These are phyloP conservation scores for Cladosporium sp. DNA, from an alignment of 2,329 filamentous ascomycete species.

Conservation along the genomic window DNA sequence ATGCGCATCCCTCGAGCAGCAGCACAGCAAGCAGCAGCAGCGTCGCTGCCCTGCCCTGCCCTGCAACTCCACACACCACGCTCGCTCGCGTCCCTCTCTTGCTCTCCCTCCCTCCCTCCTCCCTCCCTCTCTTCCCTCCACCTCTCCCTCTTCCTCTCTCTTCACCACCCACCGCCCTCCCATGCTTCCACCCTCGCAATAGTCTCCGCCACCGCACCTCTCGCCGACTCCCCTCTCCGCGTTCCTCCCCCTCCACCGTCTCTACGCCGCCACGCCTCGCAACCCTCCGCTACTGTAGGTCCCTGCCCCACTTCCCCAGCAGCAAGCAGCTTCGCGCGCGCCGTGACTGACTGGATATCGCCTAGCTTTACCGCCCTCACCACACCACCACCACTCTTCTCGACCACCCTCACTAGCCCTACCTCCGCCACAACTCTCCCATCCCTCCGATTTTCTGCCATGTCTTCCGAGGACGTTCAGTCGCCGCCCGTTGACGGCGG, in stretches of 20 bases:
- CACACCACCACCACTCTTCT: background rate
- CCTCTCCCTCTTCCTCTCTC: constrained; percentile 6
- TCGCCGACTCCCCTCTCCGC: constrained; percentile 5
- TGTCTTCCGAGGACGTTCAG: constrained; percentile 35
- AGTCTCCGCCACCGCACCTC: constrained; percentile 1
- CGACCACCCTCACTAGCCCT: constrained; percentile 7
- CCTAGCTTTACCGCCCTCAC: constrained; percentile 14
- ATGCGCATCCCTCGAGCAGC: background rate
- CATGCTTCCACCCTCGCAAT: constrained; percentile 3
- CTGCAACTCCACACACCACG: background rate
- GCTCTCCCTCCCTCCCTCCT: background rate
- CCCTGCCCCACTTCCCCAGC: constrained; percentile 18
- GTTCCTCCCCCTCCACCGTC: constrained; percentile 8
- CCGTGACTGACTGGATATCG: constrained; percentile 8
- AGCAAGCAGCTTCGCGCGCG: constrained; percentile 16
- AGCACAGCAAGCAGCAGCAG: background rate
- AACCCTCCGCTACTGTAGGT: constrained; percentile 9
- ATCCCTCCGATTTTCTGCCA: constrained; percentile 20
- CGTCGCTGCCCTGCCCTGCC: background rate
- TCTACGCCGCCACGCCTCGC: background rate
- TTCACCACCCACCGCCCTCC: background rate
- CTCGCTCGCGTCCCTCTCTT: constrained; percentile 9
- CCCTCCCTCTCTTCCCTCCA: background rate
- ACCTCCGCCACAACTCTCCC: background rate
- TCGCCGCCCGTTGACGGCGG: constrained; percentile 31